A percentile compares a stretch with the other conserved stretches of the same genome.
These are phyloP conservation scores for Cyclocybe aegerita DNA, from an alignment of 768 basidiomycete species.

Conservation along the genomic window DNA sequence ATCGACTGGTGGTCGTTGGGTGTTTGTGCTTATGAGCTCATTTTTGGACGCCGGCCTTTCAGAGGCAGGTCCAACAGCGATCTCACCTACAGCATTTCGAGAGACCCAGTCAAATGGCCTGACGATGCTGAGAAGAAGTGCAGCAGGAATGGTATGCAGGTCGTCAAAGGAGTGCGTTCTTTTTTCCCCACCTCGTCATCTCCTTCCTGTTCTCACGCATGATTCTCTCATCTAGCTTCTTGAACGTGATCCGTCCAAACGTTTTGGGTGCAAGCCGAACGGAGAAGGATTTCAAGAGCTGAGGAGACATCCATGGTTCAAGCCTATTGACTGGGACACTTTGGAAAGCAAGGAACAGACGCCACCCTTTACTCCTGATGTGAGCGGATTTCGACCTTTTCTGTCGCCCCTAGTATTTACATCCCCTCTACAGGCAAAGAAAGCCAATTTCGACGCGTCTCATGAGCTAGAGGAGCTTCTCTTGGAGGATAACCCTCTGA, in stretches of 20 bases:
- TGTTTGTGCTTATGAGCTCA: slow-evolving; percentile 88
- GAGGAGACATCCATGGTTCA: slow-evolving; percentile 83
- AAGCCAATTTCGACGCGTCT: slow-evolving; percentile 98
- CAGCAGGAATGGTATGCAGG: slow-evolving; percentile 73
- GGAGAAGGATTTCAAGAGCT: slow-evolving; percentile 82
- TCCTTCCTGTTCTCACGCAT: slow-evolving; percentile 3
- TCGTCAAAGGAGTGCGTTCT: slow-evolving; percentile 73
- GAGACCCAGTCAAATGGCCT: slow-evolving; percentile 85
- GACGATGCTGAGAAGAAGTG: slow-evolving; percentile 85
- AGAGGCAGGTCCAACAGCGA: slow-evolving; percentile 92
- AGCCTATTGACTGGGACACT: slow-evolving; percentile 84
- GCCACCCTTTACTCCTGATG: slow-evolving; percentile 90
- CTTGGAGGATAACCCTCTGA: slow-evolving; percentile 94
- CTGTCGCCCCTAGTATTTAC: slow-evolving; percentile 3
- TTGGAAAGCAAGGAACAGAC: slow-evolving; percentile 72
- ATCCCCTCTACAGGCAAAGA: slow-evolving; percentile 74
- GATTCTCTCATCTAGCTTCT: slow-evolving; percentile 56
- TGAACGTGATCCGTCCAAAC: slow-evolving; percentile 78
- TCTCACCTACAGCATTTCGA: slow-evolving; percentile 88
- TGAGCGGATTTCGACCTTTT: slow-evolving; percentile 31
- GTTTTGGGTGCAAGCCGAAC: slow-evolving; percentile 80
- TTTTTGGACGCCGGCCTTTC: slow-evolving; percentile 91
- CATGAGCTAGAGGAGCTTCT: slow-evolving; percentile 96
- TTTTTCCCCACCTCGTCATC: slow-evolving; percentile 2
- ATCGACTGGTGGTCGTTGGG: slow-evolving; percentile 99